Percentiles rank a stretch among this genome's conserved stretches.
Conservation (phyloP, 1,284 basidiomycete species). For the Flammula alnicola region DNA sequence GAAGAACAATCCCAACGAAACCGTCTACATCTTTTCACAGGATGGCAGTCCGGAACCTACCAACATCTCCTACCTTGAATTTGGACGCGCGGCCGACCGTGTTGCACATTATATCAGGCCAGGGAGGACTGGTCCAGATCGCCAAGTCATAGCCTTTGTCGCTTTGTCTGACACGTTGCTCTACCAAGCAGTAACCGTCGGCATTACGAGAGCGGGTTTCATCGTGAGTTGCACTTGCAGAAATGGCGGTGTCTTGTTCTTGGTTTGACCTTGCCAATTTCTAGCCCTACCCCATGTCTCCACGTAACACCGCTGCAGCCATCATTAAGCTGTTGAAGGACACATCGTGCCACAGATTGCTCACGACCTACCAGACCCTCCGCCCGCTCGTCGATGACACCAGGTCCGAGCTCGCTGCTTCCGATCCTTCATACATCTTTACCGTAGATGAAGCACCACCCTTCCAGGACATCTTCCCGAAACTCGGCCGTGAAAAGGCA, state of each 20-base stretch:
- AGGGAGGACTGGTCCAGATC: constrained; percentile 23
- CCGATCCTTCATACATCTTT: constrained; percentile 19
- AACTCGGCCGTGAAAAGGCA: constrained; percentile 31
- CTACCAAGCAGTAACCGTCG: constrained; percentile 38
- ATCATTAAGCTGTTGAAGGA: too few relatives aligned
- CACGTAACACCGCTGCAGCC: too few relatives aligned
- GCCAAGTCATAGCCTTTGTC: constrained; percentile 37
- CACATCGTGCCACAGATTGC: too few relatives aligned
- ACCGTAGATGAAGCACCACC: constrained; percentile 33
- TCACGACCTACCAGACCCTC: too few relatives aligned
- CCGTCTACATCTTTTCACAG: constrained; percentile 29
- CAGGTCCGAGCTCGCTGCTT: constrained; percentile 10
- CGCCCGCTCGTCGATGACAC: constrained; percentile 28
- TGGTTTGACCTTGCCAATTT: too few relatives aligned
- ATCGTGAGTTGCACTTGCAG: too few relatives aligned
- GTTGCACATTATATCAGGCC: constrained; percentile 36
- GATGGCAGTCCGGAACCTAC: constrained; percentile 23
- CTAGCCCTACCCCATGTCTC: too few relatives aligned
- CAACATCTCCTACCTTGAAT: constrained; percentile 33
- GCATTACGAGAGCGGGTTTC: constrained; percentile 32
- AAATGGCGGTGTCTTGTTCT: too few relatives aligned
- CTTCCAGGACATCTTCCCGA: constrained; percentile 30
- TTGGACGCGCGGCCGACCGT: constrained; percentile 36
- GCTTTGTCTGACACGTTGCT: constrained; percentile 37
- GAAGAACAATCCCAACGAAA: constrained; percentile 33